These are phyloP conservation scores for Pyricularia pennisetigena DNA, from an alignment of 2,329 filamentous ascomycete genomes.

Conservation along the genomic window DNA sequence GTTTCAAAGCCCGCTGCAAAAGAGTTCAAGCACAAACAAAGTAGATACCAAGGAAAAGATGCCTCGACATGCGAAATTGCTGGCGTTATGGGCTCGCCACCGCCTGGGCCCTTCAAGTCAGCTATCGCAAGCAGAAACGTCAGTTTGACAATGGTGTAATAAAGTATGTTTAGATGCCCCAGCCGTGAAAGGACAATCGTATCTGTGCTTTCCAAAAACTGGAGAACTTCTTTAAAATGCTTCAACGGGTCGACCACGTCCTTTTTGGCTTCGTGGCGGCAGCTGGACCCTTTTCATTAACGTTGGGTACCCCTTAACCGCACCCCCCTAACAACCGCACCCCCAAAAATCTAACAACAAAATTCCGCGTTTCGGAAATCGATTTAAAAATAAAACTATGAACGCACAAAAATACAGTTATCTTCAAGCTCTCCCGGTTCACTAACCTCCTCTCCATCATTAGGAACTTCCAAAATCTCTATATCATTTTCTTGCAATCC, in stretches of 20 bases:
- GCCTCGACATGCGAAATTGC: conserved; percentile 33
- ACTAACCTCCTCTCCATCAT: too few relatives aligned
- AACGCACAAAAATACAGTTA: too few relatives aligned
- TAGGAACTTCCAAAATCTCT: too few relatives aligned
- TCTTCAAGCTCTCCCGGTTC: too few relatives aligned
- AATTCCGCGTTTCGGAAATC: too few relatives aligned
- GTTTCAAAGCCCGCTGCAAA: conserved; percentile 15
- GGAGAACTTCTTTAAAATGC: neutral
- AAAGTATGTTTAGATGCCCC: conserved; percentile 48
- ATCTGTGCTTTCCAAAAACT: conserved; percentile 33
- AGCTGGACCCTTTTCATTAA: conserved; percentile 10
- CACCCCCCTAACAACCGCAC: too few relatives aligned
- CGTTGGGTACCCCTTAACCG: too few relatives aligned
- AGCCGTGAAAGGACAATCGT: conserved; percentile 37
- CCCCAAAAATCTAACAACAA: too few relatives aligned
- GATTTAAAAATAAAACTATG: too few relatives aligned
- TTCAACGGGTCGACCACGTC: neutral
- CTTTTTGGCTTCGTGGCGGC: conserved; percentile 9
- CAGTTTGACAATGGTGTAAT: conserved; percentile 53
- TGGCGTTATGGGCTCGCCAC: neutral
- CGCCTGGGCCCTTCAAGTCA: conserved; percentile 17
- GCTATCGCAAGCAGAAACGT: conserved; percentile 44
- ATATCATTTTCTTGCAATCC: too few relatives aligned
- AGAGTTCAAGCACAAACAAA: conserved; percentile 28
- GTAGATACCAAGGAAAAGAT: conserved; percentile 25